Evolutionary conservation across 2,329 filamentous ascomycete species (phyloP).

Genomic region (Talaromyces marneffei): DNA sequence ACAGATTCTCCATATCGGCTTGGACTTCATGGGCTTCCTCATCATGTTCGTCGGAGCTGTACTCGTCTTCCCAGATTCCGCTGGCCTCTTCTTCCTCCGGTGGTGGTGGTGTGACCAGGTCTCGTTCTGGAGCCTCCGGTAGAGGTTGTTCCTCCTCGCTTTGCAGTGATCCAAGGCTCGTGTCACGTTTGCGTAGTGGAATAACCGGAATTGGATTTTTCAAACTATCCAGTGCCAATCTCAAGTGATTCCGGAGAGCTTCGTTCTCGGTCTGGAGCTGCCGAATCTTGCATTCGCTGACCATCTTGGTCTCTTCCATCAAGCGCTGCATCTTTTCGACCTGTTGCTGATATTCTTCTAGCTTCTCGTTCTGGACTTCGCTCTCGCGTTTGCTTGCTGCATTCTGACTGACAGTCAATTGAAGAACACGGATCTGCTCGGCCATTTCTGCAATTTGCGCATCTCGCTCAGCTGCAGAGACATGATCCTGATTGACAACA

Average conservation of each 20-base stretch:
- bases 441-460: constrained; percentile 92
- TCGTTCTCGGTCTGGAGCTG: constrained; percentile 87
- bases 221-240: constrained; percentile 74
- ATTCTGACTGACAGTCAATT: constrained; percentile 63
- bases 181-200: constrained; percentile 28
- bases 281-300: constrained; percentile 89
- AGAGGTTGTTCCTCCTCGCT: constrained; percentile 40
- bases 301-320: constrained; percentile 89
- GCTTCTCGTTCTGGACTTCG: constrained; percentile 69
- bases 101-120: constrained; percentile 28
- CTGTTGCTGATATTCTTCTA: constrained; percentile 92
- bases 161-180: constrained; percentile 23
- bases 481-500: constrained; percentile 90
- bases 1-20: constrained; percentile 74
- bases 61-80: constrained; percentile 39
- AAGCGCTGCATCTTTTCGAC: constrained; percentile 86
- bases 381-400: constrained; percentile 67
- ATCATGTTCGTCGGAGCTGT: constrained; percentile 40
- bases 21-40: constrained; percentile 60
- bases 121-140: constrained; percentile 48
- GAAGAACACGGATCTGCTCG: constrained; percentile 81
- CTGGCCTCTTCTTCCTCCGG: constrained; percentile 22
- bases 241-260: constrained; percentile 77
- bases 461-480: constrained; percentile 87
- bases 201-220: constrained; percentile 78